Conservation (phyloP, 2,329 filamentous ascomycete genomes). For the Fusarium sp. region DNA sequence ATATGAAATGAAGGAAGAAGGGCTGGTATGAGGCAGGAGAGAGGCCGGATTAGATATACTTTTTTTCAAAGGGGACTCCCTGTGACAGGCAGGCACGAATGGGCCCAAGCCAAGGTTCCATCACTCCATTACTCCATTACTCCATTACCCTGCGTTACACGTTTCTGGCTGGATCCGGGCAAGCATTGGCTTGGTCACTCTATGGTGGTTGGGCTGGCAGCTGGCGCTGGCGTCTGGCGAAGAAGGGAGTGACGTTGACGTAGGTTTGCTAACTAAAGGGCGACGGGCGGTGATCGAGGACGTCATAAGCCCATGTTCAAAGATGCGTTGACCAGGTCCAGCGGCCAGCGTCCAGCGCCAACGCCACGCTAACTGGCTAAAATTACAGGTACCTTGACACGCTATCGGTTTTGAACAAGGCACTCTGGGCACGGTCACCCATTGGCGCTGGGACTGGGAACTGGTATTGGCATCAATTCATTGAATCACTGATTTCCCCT, state of each 20-base stretch:
- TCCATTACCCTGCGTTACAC: conserved; percentile 28
- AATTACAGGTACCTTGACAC: conserved; percentile 9
- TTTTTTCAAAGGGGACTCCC: conserved; percentile 24
- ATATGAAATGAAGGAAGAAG: conserved; percentile 28
- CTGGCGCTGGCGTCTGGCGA: neutral
- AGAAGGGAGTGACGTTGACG: conserved; percentile 54
- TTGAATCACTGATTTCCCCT: conserved; percentile 28
- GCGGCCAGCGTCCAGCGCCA: neutral
- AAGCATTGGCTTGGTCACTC: conserved; percentile 2
- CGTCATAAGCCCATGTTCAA: conserved; percentile 51
- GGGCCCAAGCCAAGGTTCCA: conserved; percentile 16
- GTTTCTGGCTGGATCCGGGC: conserved; percentile 41
- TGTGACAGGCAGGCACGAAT: conserved; percentile 38
- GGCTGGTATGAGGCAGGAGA: conserved; percentile 16
- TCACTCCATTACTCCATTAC: neutral
- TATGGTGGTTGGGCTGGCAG: conserved; percentile 22
- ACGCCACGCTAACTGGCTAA: conserved; percentile 1
- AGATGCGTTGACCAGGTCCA: conserved; percentile 29
- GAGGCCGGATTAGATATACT: conserved; percentile 49
- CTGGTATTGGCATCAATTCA: conserved; percentile 16
- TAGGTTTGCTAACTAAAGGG: conserved; percentile 48
- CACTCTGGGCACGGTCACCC: conserved; percentile 8
- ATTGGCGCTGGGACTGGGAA: conserved; percentile 4
- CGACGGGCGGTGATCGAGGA: conserved; percentile 49
- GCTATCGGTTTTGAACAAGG: conserved; percentile 27